Evolutionary conservation across 2,329 filamentous ascomycete species (phyloP).

Genomic region (Podosphaera leucotricha): DNA sequence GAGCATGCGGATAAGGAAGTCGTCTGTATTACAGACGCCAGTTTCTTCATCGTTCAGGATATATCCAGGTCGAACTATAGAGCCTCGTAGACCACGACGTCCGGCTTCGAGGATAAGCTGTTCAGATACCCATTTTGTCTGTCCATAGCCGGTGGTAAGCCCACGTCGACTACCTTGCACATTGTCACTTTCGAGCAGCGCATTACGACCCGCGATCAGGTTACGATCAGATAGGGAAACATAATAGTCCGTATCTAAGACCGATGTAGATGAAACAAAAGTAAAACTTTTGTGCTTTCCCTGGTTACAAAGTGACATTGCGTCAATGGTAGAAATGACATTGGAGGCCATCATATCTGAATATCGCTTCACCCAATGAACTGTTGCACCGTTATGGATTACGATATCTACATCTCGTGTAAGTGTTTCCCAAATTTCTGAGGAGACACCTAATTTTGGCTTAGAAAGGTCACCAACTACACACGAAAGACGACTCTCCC

Average conservation of each 20-base stretch:
- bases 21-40: slow-evolving; percentile 59
- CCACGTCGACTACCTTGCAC: slow-evolving; percentile 52
- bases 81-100: slow-evolving; percentile 46
- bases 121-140: slow-evolving; percentile 62
- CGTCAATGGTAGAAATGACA: slow-evolving; percentile 58
- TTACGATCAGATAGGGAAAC: slow-evolving; percentile 44
- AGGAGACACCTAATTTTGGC: slow-evolving; percentile 47
- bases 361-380: slow-evolving; percentile 69
- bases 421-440: slow-evolving; percentile 39
- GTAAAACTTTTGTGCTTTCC: slow-evolving; percentile 59
- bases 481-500: slow-evolving; percentile 38
- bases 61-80: slow-evolving; percentile 66
- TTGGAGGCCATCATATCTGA: slow-evolving; percentile 48
- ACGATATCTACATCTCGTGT: slow-evolving; percentile 44
- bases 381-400: slow-evolving; percentile 61
- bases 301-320: slow-evolving; percentile 48
- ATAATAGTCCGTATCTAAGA: slow-evolving; percentile 65
- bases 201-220: slow-evolving; percentile 18
- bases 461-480: slow-evolving; percentile 54
- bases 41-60: slow-evolving; percentile 49
- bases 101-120: slow-evolving; percentile 58
- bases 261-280: slow-evolving; percentile 64
- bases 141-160: slow-evolving; percentile 71
- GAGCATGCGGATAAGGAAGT: slow-evolving; percentile 67
- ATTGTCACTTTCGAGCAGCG: slow-evolving; percentile 44